Evolutionary conservation across 2,329 filamentous ascomycete genomes (phyloP), one percentile per base, ranked within the genome.

Genomic region (Fusarium compactum): DNA sequence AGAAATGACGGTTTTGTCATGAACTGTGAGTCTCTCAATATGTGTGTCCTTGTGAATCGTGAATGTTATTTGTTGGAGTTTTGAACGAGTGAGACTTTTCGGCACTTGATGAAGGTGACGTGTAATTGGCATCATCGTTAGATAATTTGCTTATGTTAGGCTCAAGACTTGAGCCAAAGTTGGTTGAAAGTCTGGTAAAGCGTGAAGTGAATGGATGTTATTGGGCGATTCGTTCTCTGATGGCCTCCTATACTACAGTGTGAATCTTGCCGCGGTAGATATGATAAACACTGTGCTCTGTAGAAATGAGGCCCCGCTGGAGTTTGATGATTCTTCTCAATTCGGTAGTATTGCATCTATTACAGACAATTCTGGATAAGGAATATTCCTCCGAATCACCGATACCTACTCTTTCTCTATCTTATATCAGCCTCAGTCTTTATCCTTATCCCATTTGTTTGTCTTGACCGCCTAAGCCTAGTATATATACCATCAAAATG

Each of bases 281-380:
- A 15, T 30, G 3, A 48, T n/a, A 22, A 46, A 55, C 73, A 75
- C 73, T 74, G 73, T 75, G 27, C 18, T 44, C 50, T 62, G 52
- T 51, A 58, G 69, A 58, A 66, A 66, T 55, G 54, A 73, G 65
- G 62, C 70, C 71, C 71, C 70, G 71, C 72, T 55, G 55, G 41
- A 40, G 58, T 58, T 64, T 66, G 48, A 65, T 69, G 68, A 74
- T 71, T 74, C 70, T 69, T 58, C 48, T 58, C 44, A 22, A 48
- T 32, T 52, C 22, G 32, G 48, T 41, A 43, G 20, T 20, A 55
- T 58, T 58, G 20, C 30, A 20, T 38, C 40, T 68, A 18, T n/a
- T 55, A 34, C 68, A 61, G 40, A 38, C 44, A 44, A 63, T 52
- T 41, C 41, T 62, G 57, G 61, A 65, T 65, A 54, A 72, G 62